Evolutionary conservation across 805 yeast genomes (phyloP).

Genomic region (Saturnispora sekii): DNA sequence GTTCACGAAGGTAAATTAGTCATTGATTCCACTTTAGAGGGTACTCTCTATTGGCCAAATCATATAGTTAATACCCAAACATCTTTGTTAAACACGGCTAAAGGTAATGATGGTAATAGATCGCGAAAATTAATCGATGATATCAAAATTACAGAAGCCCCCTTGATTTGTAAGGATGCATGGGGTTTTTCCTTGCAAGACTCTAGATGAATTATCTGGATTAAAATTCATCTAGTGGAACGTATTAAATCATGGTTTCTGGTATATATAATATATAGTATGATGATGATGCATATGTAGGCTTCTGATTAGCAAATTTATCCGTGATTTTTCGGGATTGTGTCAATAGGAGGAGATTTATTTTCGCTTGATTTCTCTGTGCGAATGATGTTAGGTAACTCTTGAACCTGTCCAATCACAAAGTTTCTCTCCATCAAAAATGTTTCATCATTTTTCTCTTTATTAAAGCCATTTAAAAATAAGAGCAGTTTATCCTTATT

Average conservation of each 20-base stretch:
- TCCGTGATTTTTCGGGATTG: neutral
- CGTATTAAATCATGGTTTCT: no score
- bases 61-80: constrained; percentile 12
- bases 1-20: constrained; percentile 20
- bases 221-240: neutral
- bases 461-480: constrained; percentile 58
- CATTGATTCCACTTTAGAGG: constrained; percentile 23
- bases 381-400: constrained; percentile 49
- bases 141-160: no score
- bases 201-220: neutral
- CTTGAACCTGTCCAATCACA: constrained; percentile 63
- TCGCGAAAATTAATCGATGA: no score
- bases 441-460: constrained; percentile 44
- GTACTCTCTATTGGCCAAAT: constrained; percentile 24
- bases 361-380: constrained; percentile 8
- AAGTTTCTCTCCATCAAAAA: constrained; percentile 75
- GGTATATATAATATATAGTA: no score
- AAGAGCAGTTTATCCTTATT: constrained; percentile 69
- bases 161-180: no score
- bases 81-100: neutral
- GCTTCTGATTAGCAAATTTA: neutral
- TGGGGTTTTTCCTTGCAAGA: no score
- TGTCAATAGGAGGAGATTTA: neutral
- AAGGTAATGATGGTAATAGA: no score
- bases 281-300: no score